Percentiles rank a stretch among this genome's conserved stretches.
Evolutionary conservation across 805 yeast species (phyloP).

Genomic region (Dipodascopsis uninucleata): DNA sequence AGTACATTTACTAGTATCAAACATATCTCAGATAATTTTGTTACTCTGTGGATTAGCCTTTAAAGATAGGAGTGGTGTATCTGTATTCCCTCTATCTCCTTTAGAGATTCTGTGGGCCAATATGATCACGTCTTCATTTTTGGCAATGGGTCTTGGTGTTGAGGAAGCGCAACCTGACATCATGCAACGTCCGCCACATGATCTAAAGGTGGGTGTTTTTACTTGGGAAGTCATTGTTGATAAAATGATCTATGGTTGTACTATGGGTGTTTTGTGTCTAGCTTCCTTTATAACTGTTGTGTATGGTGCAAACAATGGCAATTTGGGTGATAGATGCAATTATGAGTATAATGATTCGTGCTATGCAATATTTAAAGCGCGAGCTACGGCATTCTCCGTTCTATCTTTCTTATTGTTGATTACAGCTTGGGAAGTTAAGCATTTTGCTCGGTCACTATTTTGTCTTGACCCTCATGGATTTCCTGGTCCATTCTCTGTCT

Average conservation of each 20-base stretch:
- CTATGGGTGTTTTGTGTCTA: conserved; percentile 66
- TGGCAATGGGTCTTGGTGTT: conserved; percentile 79
- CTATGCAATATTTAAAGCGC: conserved; percentile 62
- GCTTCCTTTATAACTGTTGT: conserved; percentile 61
- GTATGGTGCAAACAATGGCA: conserved; percentile 62
- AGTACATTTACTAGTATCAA: conserved; percentile 66
- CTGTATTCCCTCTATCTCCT: conserved; percentile 81
- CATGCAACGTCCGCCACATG: conserved; percentile 63
- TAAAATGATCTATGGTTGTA: conserved; percentile 65
- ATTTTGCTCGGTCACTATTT: conserved; percentile 66
- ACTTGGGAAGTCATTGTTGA: conserved; percentile 66
- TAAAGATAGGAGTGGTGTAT: conserved; percentile 55
- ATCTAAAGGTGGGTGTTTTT: conserved; percentile 53
- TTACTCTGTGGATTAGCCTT: conserved; percentile 72
- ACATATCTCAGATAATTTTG: conserved; percentile 66
- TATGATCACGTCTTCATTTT: conserved; percentile 75
- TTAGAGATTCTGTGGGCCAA: conserved; percentile 78
- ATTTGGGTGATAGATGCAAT: conserved; percentile 67
- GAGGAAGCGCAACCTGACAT: conserved; percentile 64
- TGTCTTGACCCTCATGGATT: conserved; percentile 50
- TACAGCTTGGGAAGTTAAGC: conserved; percentile 83
- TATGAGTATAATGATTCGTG: conserved; percentile 48
- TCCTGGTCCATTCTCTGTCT: conserved; percentile 27
- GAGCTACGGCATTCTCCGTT: conserved; percentile 73
- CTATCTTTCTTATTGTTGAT: conserved; percentile 85